These are phyloP conservation scores for Dryas integrifolia DNA, from an alignment of 331 rosid genomes.

Conservation along the genomic window DNA sequence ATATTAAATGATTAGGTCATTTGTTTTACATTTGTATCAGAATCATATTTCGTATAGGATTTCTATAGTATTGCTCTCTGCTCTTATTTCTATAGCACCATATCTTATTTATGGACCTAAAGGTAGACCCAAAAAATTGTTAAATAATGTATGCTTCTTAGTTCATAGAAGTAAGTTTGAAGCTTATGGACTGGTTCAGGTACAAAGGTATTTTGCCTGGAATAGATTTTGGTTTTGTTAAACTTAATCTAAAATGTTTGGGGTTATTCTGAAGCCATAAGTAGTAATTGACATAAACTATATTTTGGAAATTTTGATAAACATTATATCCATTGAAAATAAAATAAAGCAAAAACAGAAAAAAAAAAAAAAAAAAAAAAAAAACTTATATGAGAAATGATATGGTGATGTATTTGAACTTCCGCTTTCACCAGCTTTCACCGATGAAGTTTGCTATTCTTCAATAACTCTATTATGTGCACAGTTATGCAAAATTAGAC, in stretches of 20 bases:
- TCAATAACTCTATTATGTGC: neutral
- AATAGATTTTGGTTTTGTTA: neutral
- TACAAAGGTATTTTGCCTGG: neutral
- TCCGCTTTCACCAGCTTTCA: neutral
- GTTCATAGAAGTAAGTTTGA: neutral
- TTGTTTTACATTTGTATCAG: neutral
- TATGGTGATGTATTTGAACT: constrained; percentile 7
- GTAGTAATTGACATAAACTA: neutral
- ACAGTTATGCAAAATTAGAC: constrained; percentile 20
- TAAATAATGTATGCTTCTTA: neutral
- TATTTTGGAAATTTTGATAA: neutral
- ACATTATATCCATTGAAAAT: neutral
- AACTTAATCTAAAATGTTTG: neutral
- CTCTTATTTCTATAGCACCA: neutral
- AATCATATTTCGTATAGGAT: neutral
- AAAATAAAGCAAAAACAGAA: neutral
- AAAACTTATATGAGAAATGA: neutral
- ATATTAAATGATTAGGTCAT: neutral
- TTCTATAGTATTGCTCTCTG: neutral
- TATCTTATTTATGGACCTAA: neutral
- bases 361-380: too few species aligned
- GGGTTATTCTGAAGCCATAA: neutral
- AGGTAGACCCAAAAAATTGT: neutral
- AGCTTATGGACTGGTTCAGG: constrained; percentile 7
- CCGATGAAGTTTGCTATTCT: neutral